Conservation (phyloP, 169 alveolate species). For the Pseudocohnilembus persalinus region DNA sequence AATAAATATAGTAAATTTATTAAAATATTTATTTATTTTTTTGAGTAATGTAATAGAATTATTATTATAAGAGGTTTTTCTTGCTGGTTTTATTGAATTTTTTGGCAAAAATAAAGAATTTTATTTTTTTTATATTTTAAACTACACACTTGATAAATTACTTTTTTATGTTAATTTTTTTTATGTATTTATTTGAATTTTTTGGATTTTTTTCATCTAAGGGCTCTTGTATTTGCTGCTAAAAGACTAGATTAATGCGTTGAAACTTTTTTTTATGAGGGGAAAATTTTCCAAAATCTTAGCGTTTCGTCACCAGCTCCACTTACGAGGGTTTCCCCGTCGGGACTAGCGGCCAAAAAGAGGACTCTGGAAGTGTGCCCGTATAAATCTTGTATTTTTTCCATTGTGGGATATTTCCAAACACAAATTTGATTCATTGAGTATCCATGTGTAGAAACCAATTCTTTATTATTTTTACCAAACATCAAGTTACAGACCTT, state of each 20-base stretch:
- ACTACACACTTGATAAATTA: too few relatives aligned
- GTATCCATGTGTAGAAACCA: slow-evolving; percentile 96
- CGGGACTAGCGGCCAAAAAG: slow-evolving; percentile 94
- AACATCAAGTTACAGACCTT: slow-evolving; percentile 93
- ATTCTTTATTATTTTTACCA: slow-evolving; percentile 89
- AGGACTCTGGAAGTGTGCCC: slow-evolving; percentile 96
- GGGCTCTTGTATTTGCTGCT: not conserved
- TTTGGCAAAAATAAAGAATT: too few relatives aligned
- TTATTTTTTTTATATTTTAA: too few relatives aligned
- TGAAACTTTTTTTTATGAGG: not conserved
- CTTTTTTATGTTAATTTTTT: too few relatives aligned
- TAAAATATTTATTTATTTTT: too few relatives aligned
- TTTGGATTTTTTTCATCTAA: not conserved
- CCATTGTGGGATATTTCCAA: slow-evolving; percentile 93
- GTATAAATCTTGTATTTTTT: slow-evolving; percentile 73
- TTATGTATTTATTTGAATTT: too few relatives aligned
- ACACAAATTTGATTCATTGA: slow-evolving; percentile 90
- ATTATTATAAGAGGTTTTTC: too few relatives aligned
- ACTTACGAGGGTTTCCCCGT: slow-evolving; percentile 93
- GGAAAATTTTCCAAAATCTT: slow-evolving; percentile 95
- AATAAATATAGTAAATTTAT: too few relatives aligned
- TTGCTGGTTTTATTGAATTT: too few relatives aligned
- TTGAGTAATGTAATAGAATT: too few relatives aligned
- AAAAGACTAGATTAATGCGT: not conserved
- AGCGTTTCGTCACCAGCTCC: slow-evolving; percentile 96